phyloP scores from a whole-genome alignment of 2,329 filamentous ascomycete species.

The Scedosporium boydii region DNA sequence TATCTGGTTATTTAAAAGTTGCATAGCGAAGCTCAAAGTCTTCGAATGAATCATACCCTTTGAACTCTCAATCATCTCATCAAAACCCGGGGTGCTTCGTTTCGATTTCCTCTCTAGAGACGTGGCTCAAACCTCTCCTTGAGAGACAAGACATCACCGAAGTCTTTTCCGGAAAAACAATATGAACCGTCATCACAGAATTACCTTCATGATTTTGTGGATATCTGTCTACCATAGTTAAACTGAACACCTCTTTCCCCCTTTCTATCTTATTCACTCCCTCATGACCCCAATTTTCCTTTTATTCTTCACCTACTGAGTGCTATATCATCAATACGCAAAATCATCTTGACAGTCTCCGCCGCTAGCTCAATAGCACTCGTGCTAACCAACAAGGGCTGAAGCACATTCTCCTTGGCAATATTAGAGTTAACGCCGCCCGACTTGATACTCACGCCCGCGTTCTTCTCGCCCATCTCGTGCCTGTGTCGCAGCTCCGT shows the following conservation, averaged over 20 bases:
- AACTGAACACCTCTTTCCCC: neutral
- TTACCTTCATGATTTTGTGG: neutral
- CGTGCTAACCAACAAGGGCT: slow-evolving; percentile 92
- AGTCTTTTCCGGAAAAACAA: neutral
- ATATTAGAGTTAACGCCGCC: slow-evolving; percentile 97
- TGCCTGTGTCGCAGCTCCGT: slow-evolving; percentile 91
- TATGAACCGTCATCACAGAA: neutral
- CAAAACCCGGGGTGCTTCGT: neutral
- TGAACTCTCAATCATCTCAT: too few relatives aligned
- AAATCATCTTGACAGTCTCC: slow-evolving; percentile 95
- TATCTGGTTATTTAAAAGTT: neutral
- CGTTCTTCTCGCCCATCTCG: slow-evolving; percentile 89
- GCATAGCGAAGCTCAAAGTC: neutral
- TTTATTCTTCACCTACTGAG: slow-evolving; percentile 42
- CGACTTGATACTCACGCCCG: slow-evolving; percentile 95
- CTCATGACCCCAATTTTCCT: neutral
- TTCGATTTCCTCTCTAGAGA: neutral
- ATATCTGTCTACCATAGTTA: slow-evolving; percentile 2
- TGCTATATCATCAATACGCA: slow-evolving; percentile 59
- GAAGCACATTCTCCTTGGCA: slow-evolving; percentile 90
- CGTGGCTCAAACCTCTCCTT: neutral
- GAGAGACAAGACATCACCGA: neutral
- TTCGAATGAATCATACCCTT: neutral
- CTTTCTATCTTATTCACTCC: neutral
- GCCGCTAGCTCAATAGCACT: slow-evolving; percentile 95